Evolutionary conservation across 1,139 yeast species (phyloP), one percentile per base, ranked within the genome.

Genomic region (Blastobotrys apis): DNA sequence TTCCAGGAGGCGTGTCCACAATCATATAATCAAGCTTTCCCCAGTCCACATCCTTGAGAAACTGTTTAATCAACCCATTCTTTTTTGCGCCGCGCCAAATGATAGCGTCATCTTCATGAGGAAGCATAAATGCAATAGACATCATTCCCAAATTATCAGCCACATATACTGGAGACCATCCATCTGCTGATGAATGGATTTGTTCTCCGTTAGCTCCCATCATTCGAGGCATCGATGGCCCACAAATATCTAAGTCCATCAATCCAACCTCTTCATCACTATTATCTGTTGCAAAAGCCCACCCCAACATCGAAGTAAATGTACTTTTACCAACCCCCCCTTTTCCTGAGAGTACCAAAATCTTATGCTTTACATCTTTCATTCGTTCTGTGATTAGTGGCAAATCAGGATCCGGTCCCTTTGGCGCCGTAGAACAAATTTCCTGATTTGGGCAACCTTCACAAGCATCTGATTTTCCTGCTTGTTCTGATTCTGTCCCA

Each of bases 321-420:
- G 98, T 94, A 1, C 96, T 86, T 63, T 92, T 92, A 0, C 99
- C 99, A 1, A 92, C 99, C 13, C 99, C 99, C 15, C 99, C 99
- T 67, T 92, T 92, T 10, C 98, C 98, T 1, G 95, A 85, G 3
- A 92, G 70, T 0, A 94, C 95, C 33, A 92, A 69, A 1, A 92
- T 69, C 65, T 92, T 92, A 58, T 92, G 97, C 53, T 80, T 74
- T 23, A 94, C 84, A 41, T 75, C 74, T 2, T 76, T 64, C 47
- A 92, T 68, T 45, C 92, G 74, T 40, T 77, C 75, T 35, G 79
- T 80, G 42, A 94, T 92, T n/a, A 77, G 53, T 0, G 92, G 87
- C 40, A 92, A 68, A 63, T 94, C 98, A 0, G 95, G 96, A 63
- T 94, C 98, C 0, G 97, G 97, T 0, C 97, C 97, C 59, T 84